Percentiles rank a stretch among this genome's conserved stretches.
Conservation (phyloP, 805 yeast species). For the Wickerhamiella allomyrinae region DNA sequence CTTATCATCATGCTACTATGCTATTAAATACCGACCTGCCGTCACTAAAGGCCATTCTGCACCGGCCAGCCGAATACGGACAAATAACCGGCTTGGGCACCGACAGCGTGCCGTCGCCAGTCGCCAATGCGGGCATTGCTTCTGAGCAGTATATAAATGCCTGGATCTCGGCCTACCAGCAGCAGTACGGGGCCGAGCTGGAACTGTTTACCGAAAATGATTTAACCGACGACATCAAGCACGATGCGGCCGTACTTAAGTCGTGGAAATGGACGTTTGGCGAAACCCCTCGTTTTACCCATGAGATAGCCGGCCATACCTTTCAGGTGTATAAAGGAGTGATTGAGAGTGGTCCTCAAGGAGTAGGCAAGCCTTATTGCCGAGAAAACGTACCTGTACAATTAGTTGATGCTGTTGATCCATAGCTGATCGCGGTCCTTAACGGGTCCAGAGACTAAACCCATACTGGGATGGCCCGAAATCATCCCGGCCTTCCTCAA, state of each 20-base stretch:
- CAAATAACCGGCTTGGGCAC: conserved; percentile 39
- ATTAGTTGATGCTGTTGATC: conserved; percentile 3
- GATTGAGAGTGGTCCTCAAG: conserved; percentile 8
- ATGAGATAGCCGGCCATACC: conserved; percentile 29
- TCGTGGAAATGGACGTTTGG: conserved; percentile 69
- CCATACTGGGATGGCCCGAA: conserved; percentile 57
- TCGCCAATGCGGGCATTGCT: conserved; percentile 44
- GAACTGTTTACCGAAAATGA: conserved; percentile 5
- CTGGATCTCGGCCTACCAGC: conserved; percentile 30
- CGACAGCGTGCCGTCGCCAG: conserved; percentile 69
- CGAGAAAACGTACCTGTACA: conserved; percentile 9
- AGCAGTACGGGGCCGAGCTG: conserved; percentile 18
- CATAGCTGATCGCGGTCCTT: not conserved
- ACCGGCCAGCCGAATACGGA: conserved; percentile 29
- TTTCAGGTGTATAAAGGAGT: conserved; percentile 40
- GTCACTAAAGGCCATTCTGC: conserved; percentile 45
- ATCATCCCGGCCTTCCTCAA: conserved; percentile 66
- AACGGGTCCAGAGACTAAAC: conserved; percentile 16
- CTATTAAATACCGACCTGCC: conserved; percentile 50
- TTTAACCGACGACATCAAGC: conserved; percentile 21
- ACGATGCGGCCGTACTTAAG: conserved; percentile 28
- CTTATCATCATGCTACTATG: conserved; percentile 97
- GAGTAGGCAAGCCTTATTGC: conserved; percentile 17
- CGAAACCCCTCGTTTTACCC: conserved; percentile 58
- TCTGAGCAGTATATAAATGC: conserved; percentile 33